Percentiles rank a stretch among this genome's conserved stretches.
Conservation (phyloP, 164 flowering plant genomes). For the Aristolochia californica region DNA sequence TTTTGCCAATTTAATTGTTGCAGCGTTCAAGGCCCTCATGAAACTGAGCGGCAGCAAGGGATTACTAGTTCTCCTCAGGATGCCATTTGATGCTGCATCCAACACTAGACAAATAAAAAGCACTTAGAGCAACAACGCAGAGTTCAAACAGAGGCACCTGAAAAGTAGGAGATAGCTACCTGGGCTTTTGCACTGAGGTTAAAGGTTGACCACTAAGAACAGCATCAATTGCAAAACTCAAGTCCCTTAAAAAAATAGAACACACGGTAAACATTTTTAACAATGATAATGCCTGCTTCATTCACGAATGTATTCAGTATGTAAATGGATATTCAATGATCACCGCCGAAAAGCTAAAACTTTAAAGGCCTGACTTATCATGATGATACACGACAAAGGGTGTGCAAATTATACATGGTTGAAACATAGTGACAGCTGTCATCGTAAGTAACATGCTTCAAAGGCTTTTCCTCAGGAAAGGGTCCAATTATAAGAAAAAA, state of each 20-base stretch:
- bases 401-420: too few species aligned
- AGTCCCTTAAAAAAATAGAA: conserved; percentile 43
- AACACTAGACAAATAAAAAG: conserved; percentile 31
- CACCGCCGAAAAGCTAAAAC: too few species aligned
- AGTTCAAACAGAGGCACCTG: not conserved
- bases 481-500: too few species aligned
- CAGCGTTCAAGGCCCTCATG: too few species aligned
- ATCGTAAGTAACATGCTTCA: too few species aligned
- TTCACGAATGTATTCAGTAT: not conserved
- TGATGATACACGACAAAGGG: too few species aligned
- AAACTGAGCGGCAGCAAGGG: not conserved
- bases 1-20: too few species aligned
- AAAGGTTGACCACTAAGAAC: conserved; percentile 69
- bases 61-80: conserved; percentile 30
- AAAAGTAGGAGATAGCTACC: conserved; percentile 29
- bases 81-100: conserved; percentile 99
- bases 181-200: conserved; percentile 53
- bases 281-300: not conserved
- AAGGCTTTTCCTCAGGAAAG: too few species aligned
- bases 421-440: too few species aligned
- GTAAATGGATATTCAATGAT: not conserved
- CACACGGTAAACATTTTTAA: not conserved
- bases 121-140: not conserved
- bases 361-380: too few species aligned
- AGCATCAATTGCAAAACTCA: conserved; percentile 68